These are phyloP conservation scores for Anthoceros angustus DNA, from an alignment of 225 moss, liverwort and hornwort species.

Conservation along the genomic window DNA sequence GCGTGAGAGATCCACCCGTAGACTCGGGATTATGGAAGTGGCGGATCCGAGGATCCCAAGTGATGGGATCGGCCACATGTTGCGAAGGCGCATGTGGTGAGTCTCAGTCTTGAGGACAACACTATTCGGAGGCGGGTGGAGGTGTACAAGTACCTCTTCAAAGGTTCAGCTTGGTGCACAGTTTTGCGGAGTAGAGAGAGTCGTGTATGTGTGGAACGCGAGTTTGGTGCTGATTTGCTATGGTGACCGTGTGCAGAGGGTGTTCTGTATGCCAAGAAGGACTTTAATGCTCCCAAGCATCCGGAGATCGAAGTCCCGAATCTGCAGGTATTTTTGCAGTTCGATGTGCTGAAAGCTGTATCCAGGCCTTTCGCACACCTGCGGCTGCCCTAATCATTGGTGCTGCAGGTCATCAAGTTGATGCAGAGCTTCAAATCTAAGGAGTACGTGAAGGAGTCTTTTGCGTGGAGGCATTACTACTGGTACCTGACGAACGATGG, in stretches of 20 bases:
- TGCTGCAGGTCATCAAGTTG: constrained; percentile 22
- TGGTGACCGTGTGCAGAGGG: constrained; percentile 22
- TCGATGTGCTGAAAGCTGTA: neutral
- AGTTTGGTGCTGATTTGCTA: neutral
- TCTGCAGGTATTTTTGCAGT: constrained; percentile 12
- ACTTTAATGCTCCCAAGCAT: constrained; percentile 65
- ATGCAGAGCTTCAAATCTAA: constrained; percentile 43
- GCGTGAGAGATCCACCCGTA: no score
- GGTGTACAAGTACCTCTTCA: constrained; percentile 81
- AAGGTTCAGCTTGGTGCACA: constrained; percentile 1
- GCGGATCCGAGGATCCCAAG: no score
- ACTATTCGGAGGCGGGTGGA: no score
- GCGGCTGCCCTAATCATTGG: neutral
- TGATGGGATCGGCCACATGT: no score
- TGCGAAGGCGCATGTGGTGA: no score
- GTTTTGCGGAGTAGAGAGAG: neutral
- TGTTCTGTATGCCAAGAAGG: constrained; percentile 80
- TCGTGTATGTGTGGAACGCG: neutral
- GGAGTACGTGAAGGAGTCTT: constrained; percentile 62
- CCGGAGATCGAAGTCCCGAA: constrained; percentile 39
- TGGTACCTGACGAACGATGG: constrained; percentile 68
- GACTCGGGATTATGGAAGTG: no score
- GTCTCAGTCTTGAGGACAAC: no score
- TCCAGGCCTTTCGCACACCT: neutral
- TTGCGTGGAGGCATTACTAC: constrained; percentile 54